Conservation (phyloP, 345 rosid species). For the Firmiana major region DNA sequence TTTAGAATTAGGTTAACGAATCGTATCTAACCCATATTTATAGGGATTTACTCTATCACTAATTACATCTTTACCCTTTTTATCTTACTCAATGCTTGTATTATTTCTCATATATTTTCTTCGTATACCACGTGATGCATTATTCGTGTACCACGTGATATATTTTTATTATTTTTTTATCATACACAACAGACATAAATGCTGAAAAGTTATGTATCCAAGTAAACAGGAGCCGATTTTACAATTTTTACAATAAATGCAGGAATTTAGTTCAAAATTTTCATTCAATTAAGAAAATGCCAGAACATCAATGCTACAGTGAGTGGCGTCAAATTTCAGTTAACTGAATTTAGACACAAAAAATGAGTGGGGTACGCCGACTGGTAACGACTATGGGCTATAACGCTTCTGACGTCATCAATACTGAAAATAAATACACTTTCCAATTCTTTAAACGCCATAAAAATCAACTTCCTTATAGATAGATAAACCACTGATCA, state of each 20-base stretch:
- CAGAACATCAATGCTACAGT: not conserved
- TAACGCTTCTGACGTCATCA: not conserved
- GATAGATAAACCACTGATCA: not conserved
- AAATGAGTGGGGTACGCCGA: not conserved
- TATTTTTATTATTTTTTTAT: too few relatives aligned
- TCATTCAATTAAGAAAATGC: not conserved
- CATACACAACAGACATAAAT: too few relatives aligned
- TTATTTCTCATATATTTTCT: too few relatives aligned
- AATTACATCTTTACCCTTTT: too few relatives aligned
- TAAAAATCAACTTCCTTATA: not conserved
- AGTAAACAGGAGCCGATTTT: too few relatives aligned
- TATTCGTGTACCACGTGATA: too few relatives aligned
- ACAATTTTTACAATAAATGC: not conserved
- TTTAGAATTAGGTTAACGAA: too few relatives aligned
- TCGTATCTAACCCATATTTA: too few relatives aligned
- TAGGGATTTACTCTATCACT: too few relatives aligned
- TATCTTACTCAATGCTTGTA: too few relatives aligned
- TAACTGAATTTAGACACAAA: constrained; percentile 16
- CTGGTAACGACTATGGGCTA: constrained; percentile 8
- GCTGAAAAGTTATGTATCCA: too few relatives aligned
- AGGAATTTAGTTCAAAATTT: not conserved
- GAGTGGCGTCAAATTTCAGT: not conserved
- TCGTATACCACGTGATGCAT: too few relatives aligned
- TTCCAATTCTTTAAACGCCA: not conserved
- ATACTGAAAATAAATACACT: not conserved